These are phyloP conservation scores for Pythium sp. DNA, from an alignment of 352 stramenopile genomes.

Conservation along the genomic window DNA sequence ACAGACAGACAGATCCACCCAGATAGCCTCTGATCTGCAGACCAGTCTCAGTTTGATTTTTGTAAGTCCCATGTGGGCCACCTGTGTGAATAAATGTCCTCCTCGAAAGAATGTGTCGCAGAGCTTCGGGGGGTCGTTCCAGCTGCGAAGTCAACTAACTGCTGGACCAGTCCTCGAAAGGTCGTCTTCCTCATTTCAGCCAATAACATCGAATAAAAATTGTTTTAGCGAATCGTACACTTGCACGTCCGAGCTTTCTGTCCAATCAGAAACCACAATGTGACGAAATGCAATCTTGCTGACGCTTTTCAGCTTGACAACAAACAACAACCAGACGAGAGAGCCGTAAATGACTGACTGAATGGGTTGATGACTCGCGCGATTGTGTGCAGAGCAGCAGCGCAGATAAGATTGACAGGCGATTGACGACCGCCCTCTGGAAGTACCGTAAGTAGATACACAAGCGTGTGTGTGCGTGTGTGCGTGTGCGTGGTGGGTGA, in stretches of 20 bases:
- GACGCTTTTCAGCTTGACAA: not conserved
- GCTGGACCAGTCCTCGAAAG: slow-evolving; percentile 1
- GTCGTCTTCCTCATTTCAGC: slow-evolving; percentile 6
- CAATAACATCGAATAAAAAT: not conserved
- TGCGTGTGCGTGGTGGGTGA: not conserved
- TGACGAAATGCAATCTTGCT: slow-evolving; percentile 1
- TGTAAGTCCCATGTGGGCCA: too few relatives aligned
- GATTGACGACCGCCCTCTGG: not conserved
- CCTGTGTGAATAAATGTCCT: too few relatives aligned
- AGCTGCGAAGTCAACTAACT: not conserved
- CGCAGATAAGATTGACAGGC: not conserved
- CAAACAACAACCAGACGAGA: not conserved
- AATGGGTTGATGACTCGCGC: not conserved
- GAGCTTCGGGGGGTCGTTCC: not conserved
- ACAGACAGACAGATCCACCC: not conserved
- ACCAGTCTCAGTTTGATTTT: too few relatives aligned
- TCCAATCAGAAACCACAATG: not conserved
- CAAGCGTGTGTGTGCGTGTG: not conserved
- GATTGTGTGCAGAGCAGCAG: not conserved
- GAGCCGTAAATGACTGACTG: not conserved
- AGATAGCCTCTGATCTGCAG: too few relatives aligned
- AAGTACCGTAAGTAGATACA: not conserved
- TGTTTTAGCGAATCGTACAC: not conserved
- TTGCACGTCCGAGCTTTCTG: not conserved
- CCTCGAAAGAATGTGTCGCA: not conserved